Base-by-base conservation (phyloP, 331 rosid species). In the Pyracantha coccinea region DNA sequence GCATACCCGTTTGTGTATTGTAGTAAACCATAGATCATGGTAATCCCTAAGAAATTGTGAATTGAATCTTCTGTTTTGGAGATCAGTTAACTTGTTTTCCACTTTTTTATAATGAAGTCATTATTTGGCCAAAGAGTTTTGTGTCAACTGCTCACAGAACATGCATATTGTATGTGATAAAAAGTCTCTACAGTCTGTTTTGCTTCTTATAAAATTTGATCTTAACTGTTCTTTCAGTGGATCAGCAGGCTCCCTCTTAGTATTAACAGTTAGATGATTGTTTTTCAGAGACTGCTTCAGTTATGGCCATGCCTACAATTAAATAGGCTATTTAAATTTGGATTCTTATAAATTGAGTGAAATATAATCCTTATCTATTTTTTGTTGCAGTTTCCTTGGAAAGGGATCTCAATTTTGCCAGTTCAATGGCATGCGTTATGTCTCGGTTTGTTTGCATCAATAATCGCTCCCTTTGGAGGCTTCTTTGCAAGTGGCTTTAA, bases 401-500 rank as follows among this genome's bases (percentile, higher is more conserved):
- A 89, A 79, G 96, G 90, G 80, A 71, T 92, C 50, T 77, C 92
- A 20, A 83, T 95, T 73, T 79, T 90, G 68, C 99, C 99, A 41
- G 88, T 95, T 79, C 98, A 95, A 74, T 89, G 94, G 92, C 99
- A 95, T 86, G 92, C 97, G 45, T 72, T 92, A 69, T 90, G 87
- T 81, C 79, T 92, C 66, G 99, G 99, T 62, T 89, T 95, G 79
- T 95, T 95, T 90, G 92, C 99, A 74, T 92, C 98, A 52, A 92
- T 95, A 70, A 92, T 95, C 72, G 99, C 99, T 71, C 99, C 99
- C 74, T 95, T 95, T 73, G 99, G 99, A 74, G 99, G 99, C 73
- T 95, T 95, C 96, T 95, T 95, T 84, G 99, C 99, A 7, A 95
- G 99, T 84, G 99, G 99, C 69, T 95, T 95, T 78, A 95, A 95